Evolutionary conservation across 495 filamentous ascomycete genomes (phyloP), one percentile per base, ranked within the genome.

Genomic region (Daldinia vernicosa): DNA sequence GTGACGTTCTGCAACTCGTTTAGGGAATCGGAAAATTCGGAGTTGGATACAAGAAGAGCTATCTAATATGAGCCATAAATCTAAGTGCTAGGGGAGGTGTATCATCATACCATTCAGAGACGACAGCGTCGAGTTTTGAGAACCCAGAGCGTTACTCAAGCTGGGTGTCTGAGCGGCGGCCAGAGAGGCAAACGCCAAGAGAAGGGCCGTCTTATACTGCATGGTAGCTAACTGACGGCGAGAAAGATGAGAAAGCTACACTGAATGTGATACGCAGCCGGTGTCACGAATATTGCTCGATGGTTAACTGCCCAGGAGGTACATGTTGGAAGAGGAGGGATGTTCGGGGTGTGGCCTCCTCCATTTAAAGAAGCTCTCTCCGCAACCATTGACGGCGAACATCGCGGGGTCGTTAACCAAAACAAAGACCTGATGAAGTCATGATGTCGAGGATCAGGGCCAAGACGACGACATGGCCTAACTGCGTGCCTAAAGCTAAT

Each of bases 1-100:
- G 90, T 92, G 72, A 92, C 79, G 70, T 89, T 86, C 3, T 66
- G 63, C 5, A 84, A 79, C n/a, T 39, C 63, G 32, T 72, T 72
- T n/a, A 91, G 73, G 1, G 78, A 55, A 2, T 72, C 22, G 26
- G 82, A 55, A 27, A 89, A 55, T 6, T 67, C 60, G 1, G 85
- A 80, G 58, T 84, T 78, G 2, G 74, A 67, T 8, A 69, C 45
- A n/a, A 88, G 79, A 58, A 87, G 79, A 14, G 75, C 64, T 72
- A 28, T 6, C 2, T 2, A 4, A 45, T 27, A 28, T 68, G 12
- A 69, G 45, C 30, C 43, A 27, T 19, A 6, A 19, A 1, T 15
- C 14, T 12, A 37, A 27, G 6, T 3, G n/a, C 6, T 6, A 11
- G 19, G 17, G 6, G 17, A 5, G 4, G 9, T 24, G 9, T 1